A percentile compares a stretch with the other conserved stretches of the same genome.
phyloP scores from a whole-genome alignment of 202 grass and related monocot genomes.

The Zizania palustris region DNA sequence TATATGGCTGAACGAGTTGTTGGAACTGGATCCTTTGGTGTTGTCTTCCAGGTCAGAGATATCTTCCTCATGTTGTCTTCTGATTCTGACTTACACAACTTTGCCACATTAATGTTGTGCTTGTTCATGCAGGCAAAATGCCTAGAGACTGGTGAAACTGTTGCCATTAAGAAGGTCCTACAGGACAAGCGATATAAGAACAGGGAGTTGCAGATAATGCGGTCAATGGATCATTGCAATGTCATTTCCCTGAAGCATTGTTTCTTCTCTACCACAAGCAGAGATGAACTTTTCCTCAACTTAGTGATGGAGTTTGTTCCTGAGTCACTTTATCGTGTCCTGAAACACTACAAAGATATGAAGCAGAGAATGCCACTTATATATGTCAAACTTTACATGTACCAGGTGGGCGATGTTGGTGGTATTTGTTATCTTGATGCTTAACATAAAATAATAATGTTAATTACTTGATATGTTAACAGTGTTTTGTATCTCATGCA shows the following conservation, averaged over 20 bases:
- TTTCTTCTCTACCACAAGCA: conserved; percentile 79
- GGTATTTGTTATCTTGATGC: not conserved
- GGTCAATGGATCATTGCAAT: conserved; percentile 70
- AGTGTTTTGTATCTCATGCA: conserved; percentile 36
- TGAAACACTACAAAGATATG: conserved; percentile 72
- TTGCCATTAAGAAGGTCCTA: conserved; percentile 89
- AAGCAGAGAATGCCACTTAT: conserved; percentile 75
- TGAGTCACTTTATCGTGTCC: conserved; percentile 64
- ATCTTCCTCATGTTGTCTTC: conserved; percentile 1
- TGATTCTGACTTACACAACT: not conserved
- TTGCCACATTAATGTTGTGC: not conserved
- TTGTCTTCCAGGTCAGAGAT: conserved; percentile 72
- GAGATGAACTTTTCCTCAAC: conserved; percentile 79
- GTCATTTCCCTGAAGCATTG: conserved; percentile 74
- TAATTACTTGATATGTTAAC: conserved; percentile 8
- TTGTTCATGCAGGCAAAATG: conserved; percentile 70
- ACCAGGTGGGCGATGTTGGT: conserved; percentile 56
- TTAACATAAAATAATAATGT: not conserved
- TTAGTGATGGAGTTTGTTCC: conserved; percentile 83
- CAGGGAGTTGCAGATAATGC: conserved; percentile 76
- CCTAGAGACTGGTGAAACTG: conserved; percentile 79
- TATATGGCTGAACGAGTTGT: conserved; percentile 84
- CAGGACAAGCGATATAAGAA: conserved; percentile 93
- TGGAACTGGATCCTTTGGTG: conserved; percentile 73
- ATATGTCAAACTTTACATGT: conserved; percentile 78